phyloP scores from a whole-genome alignment of 441 rosid species.

The Erodium texanum region DNA sequence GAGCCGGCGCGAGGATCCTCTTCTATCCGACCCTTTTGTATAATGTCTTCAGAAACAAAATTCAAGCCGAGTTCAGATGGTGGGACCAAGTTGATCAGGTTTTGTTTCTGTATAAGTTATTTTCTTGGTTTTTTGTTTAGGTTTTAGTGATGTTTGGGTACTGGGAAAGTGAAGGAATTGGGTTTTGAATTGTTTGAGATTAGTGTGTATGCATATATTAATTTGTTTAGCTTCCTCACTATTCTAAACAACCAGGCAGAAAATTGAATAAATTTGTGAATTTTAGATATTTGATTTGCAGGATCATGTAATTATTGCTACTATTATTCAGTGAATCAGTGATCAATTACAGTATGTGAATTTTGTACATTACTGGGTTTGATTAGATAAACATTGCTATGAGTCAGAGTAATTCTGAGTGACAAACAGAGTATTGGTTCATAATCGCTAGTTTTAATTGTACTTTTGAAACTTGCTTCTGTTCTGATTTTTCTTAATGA shows the following conservation, averaged over 20 bases:
- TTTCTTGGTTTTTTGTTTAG: background rate
- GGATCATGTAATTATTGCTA: background rate
- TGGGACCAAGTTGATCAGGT: constrained; percentile 84
- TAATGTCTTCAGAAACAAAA: constrained; percentile 59
- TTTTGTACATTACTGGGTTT: background rate
- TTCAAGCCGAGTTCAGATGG: constrained; percentile 65
- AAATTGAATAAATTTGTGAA: background rate
- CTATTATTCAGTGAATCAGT: background rate
- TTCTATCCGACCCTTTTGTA: constrained; percentile 70
- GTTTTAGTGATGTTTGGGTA: constrained; percentile 1
- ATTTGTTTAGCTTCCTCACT: background rate
- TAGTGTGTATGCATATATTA: background rate
- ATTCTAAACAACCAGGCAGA: background rate
- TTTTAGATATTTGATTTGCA: background rate
- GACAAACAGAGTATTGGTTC: background rate
- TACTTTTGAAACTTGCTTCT: background rate
- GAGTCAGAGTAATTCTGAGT: background rate
- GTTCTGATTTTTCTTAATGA: background rate
- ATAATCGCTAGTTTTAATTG: background rate
- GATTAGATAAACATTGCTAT: background rate
- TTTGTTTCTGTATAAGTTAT: background rate
- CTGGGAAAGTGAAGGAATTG: constrained; percentile 4
- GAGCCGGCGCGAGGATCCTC: constrained; percentile 68
- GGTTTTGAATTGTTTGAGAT: background rate
- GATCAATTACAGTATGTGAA: background rate